Evolutionary conservation across 2,329 filamentous ascomycete species (phyloP), one percentile per base, ranked within the genome.

Genomic region (Penicillium janthinellum): DNA sequence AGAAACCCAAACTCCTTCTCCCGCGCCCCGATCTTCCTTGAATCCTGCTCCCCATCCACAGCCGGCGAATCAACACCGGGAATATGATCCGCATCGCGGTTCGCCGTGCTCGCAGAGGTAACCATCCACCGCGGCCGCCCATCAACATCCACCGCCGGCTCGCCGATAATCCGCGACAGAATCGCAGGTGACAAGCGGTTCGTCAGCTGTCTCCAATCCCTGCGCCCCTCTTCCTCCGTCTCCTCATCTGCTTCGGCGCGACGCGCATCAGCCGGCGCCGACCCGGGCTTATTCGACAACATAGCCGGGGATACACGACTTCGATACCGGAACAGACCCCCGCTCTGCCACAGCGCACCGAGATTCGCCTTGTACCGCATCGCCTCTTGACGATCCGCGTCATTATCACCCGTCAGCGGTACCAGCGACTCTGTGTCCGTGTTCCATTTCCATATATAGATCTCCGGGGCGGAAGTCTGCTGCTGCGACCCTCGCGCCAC

Each of bases 11-110:
- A 77, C 41, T 83, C 79, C 31, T 74, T 76, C 63, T 81, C 81
- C 38, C 74, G 65, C 48, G 77, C 75, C 10, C 68, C 65, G 4
- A 67, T 71, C 1, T 67, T 58, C 54, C 72, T 68, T 14, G 62
- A 65, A 5, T 64, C 57, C 11, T 59, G 58, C 6, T 57, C 54
- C 25, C 50, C 41, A n/a, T 49, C 59, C 35, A 71, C 65, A 2
- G 61, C 63, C 11, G 65, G 61, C 1, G 64, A 60, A n/a, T 70
- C 67, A n/a, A 88, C 71, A 0, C 86, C 86, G 0, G 86, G 85
- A 53, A 88, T 88, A 58, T 82, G 73, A 66, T 88, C 86, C 17
- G 82, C 72, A 69, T 88, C 86, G 35, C 79, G 74, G 11, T 74
- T 70, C 0, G 85, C 84, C 4, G 84, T 83, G 48, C 84, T 86